These are phyloP conservation scores for Aspergillus coremiiformis DNA, from an alignment of 495 filamentous ascomycete species.

Conservation along the genomic window DNA sequence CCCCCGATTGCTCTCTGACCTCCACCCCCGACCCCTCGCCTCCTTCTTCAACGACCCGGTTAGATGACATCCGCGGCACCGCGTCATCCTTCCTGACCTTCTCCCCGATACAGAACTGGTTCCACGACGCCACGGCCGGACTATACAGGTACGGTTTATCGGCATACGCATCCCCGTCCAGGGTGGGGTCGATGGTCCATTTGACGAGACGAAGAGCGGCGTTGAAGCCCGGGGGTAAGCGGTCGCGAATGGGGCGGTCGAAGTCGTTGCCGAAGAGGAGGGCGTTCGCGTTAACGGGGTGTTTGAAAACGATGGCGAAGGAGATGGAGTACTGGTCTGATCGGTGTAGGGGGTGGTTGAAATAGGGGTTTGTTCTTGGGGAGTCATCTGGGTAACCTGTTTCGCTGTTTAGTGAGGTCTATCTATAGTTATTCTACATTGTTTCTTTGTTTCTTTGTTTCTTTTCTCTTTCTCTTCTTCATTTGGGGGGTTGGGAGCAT, in stretches of 20 bases:
- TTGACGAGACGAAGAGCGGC: slow-evolving; percentile 75
- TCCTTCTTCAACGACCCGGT: slow-evolving; percentile 59
- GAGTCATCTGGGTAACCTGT: slow-evolving; percentile 52
- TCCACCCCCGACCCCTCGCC: slow-evolving; percentile 53
- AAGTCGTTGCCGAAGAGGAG: slow-evolving; percentile 93
- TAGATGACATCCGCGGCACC: slow-evolving; percentile 20
- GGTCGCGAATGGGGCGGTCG: slow-evolving; percentile 74
- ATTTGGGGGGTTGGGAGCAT: slow-evolving; percentile 7
- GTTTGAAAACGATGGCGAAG: slow-evolving; percentile 65
- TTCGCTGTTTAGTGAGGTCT: background rate
- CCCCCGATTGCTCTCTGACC: slow-evolving; percentile 36
- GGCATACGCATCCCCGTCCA: slow-evolving; percentile 82
- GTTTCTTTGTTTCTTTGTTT: slow-evolving; percentile 22
- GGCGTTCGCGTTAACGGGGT: slow-evolving; percentile 57
- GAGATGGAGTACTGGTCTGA: slow-evolving; percentile 75
- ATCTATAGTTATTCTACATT: too few species aligned
- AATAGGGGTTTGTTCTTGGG: slow-evolving; percentile 61
- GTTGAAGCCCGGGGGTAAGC: slow-evolving; percentile 78
- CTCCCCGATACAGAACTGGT: slow-evolving; percentile 58
- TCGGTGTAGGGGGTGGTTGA: slow-evolving; percentile 58
- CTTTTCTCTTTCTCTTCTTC: slow-evolving; percentile 9
- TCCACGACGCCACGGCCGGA: slow-evolving; percentile 63
- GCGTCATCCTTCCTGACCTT: slow-evolving; percentile 24
- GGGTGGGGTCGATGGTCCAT: slow-evolving; percentile 77
- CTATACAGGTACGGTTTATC: slow-evolving; percentile 82